These are phyloP conservation scores for Exophiala aquamarina DNA, from an alignment of 2,329 filamentous ascomycete species.

Conservation along the genomic window DNA sequence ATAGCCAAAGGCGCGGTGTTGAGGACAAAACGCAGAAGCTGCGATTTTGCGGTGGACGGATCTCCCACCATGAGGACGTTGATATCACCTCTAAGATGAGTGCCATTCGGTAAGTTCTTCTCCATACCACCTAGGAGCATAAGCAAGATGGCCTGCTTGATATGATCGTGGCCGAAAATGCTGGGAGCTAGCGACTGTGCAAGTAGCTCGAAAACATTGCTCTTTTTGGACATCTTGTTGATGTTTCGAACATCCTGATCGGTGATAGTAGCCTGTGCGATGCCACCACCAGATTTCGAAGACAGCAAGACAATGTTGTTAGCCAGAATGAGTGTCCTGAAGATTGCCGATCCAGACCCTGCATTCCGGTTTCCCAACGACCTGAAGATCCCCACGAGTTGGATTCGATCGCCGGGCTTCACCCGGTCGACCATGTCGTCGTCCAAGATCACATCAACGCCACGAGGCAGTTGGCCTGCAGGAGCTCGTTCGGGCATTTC, in stretches of 20 bases:
- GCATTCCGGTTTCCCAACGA: constrained; percentile 94
- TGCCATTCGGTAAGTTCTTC: constrained; percentile 97
- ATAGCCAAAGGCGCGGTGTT: constrained; percentile 97
- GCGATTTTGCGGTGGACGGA: constrained; percentile 97
- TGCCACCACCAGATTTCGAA: constrained; percentile 91
- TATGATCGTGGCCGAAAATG: constrained; percentile 95
- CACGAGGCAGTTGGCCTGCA: constrained; percentile 89
- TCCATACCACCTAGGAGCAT: constrained; percentile 96
- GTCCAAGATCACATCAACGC: constrained; percentile 94
- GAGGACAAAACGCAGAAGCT: constrained; percentile 90
- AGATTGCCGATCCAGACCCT: constrained; percentile 84
- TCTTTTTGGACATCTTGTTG: constrained; percentile 95
- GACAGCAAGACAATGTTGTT: constrained; percentile 95
- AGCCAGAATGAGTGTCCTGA: constrained; percentile 89
- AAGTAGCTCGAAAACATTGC: constrained; percentile 85
- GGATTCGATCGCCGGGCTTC: constrained; percentile 93
- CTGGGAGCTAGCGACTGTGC: constrained; percentile 93
- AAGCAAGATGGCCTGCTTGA: constrained; percentile 95
- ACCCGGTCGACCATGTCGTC: constrained; percentile 93
- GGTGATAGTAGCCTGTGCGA: constrained; percentile 88
- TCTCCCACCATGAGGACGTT: constrained; percentile 99
- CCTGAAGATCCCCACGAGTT: constrained; percentile 93
- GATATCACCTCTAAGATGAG: constrained; percentile 96
- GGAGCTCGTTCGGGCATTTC: constrained; percentile 98
- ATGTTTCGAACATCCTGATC: constrained; percentile 98